A percentile compares a stretch with the other conserved stretches of the same genome.
These are phyloP conservation scores for Wallacemonas sp. DNA, from an alignment of 208 protist species.

Conservation along the genomic window DNA sequence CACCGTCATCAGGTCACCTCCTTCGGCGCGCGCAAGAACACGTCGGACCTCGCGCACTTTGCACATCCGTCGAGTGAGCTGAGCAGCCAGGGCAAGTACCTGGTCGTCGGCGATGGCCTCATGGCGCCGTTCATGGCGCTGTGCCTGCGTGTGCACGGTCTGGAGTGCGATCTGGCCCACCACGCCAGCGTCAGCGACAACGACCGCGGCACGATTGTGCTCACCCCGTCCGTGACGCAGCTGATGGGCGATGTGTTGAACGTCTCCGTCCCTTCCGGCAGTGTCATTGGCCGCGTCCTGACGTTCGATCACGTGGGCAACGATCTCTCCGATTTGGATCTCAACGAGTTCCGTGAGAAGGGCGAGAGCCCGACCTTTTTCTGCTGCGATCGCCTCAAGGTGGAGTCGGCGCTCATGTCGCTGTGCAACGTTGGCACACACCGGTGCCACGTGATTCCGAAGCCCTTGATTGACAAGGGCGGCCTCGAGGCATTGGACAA, in stretches of 20 bases:
- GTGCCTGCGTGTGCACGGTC: constrained; percentile 86
- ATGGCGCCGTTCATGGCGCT: constrained; percentile 94
- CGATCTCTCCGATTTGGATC: constrained; percentile 91
- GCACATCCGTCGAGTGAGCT: constrained; percentile 52
- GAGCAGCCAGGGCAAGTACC: constrained; percentile 70
- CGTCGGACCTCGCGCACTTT: constrained; percentile 45
- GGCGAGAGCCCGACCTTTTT: constrained; percentile 95
- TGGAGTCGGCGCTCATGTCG: constrained; percentile 83
- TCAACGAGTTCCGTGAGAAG: constrained; percentile 92
- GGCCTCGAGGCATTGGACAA: constrained; percentile 79
- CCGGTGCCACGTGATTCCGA: constrained; percentile 83
- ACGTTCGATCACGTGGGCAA: constrained; percentile 93
- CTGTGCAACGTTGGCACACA: constrained; percentile 82
- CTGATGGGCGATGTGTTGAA: constrained; percentile 91
- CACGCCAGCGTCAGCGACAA: constrained; percentile 62
- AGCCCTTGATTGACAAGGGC: constrained; percentile 74
- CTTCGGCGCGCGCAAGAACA: constrained; percentile 57
- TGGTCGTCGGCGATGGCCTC: constrained; percentile 90
- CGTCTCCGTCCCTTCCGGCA: constrained; percentile 89
- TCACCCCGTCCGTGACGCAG: constrained; percentile 92
- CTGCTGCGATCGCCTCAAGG: constrained; percentile 87
- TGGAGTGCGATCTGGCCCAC: constrained; percentile 88
- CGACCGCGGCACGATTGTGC: constrained; percentile 86
- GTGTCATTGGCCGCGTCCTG: constrained; percentile 85
- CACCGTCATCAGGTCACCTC: constrained; percentile 47